Percentiles rank a stretch among this genome's conserved stretches.
Evolutionary conservation across 2,329 filamentous ascomycete species (phyloP).

Genomic region (Stachybotrys chartarum): DNA sequence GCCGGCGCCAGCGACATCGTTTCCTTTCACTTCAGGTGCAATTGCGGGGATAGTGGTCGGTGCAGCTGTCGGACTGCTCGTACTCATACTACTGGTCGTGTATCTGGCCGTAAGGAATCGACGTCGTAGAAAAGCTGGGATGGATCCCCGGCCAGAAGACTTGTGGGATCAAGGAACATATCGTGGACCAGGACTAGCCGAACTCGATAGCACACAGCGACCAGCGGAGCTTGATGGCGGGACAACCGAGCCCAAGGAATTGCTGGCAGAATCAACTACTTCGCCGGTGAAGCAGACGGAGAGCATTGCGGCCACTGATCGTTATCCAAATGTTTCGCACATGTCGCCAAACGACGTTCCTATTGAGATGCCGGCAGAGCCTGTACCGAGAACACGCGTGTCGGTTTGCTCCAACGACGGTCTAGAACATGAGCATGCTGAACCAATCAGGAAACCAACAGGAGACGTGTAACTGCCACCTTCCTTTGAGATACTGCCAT

Average conservation of each 20-base stretch:
- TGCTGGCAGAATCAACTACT: not conserved
- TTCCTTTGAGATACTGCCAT: too few relatives aligned
- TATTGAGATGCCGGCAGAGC: not conserved
- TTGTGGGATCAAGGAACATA: not conserved
- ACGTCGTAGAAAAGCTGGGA: not conserved
- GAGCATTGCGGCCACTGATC: too few relatives aligned
- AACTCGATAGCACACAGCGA: not conserved
- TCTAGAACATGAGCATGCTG: not conserved
- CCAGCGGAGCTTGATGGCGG: not conserved
- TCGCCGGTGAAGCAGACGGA: not conserved
- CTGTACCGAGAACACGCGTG: not conserved
- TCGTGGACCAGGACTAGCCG: not conserved
- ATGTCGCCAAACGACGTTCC: not conserved
- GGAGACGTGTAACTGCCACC: too few relatives aligned
- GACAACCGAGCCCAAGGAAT: not conserved
- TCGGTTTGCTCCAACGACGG: not conserved
- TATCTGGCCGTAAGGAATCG: not conserved
- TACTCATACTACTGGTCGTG: not conserved
- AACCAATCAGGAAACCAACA: not conserved
- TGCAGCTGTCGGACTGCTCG: not conserved
- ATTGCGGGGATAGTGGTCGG: constrained; percentile 10
- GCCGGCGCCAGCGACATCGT: not conserved
- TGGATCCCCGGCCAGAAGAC: not conserved
- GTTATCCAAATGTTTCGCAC: not conserved
- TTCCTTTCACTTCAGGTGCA: constrained; percentile 1